Base-by-base conservation (phyloP, 257 asterid species). In the Solanum dulcamara region DNA sequence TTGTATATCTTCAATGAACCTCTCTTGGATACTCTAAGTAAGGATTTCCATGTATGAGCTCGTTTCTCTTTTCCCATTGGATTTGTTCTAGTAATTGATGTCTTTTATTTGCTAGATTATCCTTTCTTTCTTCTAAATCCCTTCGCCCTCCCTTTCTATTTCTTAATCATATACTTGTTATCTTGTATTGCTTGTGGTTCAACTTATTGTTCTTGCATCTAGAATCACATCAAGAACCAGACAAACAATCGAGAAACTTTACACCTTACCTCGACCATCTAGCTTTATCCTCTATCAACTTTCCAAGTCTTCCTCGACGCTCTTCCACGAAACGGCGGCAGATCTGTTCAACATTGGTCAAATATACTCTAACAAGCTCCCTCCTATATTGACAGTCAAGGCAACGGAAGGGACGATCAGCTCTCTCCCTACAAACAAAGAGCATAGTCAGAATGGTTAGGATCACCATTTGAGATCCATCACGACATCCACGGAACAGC, bases 261-360 rank as follows among this genome's bases (percentile, higher is more conserved):
- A 59, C 62, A 86, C 28, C 86, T 72, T 92, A 96, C 99, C 99
- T 95, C 81, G 98, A 89, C 98, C 98, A 96, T 88, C 93, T 91
- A 89, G 92, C 93, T 87, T 93, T 92, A 89, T 96, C 99, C 84
- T 91, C 97, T 88, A 95, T 93, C 84, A 94, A 90, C 83, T 96
- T 95, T 83, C 91, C 94, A 85, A 96, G 94, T 90, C 93, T 95
- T 88, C 86, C 86, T 40, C 98, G 89, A 60, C 93, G 90, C 57
- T 92, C 99, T 90, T 96, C 98, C 53, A 95, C 94, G 86, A 92
- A 96, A 83, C 94, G 97, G 75, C 97, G 92, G 91, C 97, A 95
- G 68, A 94, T 94, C 89, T 95, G 97, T 85, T 95, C 99, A 24
- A 96, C 99, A 87, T 96, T 96, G 79, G 96, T 92, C 90, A 95